These are phyloP conservation scores for Colletotrichum phormii DNA, from an alignment of 2,329 filamentous ascomycete genomes.

Conservation along the genomic window DNA sequence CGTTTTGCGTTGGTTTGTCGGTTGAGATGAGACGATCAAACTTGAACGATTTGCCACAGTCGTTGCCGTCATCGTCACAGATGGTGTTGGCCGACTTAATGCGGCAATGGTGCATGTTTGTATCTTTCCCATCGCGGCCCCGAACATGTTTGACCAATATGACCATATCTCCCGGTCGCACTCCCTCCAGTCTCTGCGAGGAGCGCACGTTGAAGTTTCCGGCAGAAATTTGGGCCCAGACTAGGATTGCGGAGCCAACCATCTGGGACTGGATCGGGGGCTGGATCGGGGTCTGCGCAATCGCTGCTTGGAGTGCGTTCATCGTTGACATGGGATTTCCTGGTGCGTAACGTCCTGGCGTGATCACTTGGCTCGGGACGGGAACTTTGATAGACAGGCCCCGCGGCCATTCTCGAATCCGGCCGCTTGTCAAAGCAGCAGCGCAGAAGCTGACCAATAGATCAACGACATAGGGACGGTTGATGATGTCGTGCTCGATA, in stretches of 20 bases:
- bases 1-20: neutral
- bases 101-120: conserved; percentile 31
- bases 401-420: conserved; percentile 56
- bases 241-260: conserved; percentile 15
- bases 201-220: conserved; percentile 43
- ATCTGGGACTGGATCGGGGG: neutral
- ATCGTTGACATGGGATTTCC: too few relatives aligned
- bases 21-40: conserved; percentile 16
- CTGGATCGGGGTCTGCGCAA: too few relatives aligned
- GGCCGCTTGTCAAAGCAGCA: conserved; percentile 57
- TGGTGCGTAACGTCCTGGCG: neutral
- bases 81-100: conserved; percentile 29
- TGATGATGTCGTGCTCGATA: conserved; percentile 85
- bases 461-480: conserved; percentile 86
- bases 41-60: conserved; percentile 25
- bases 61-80: conserved; percentile 47
- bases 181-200: conserved; percentile 18
- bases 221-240: conserved; percentile 11
- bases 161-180: conserved; percentile 31
- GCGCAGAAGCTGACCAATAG: conserved; percentile 88
- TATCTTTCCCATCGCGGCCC: neutral
- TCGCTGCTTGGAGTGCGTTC: too few relatives aligned
- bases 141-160: conserved; percentile 14
- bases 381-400: conserved; percentile 54
- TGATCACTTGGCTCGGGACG: neutral